Evolutionary conservation across 176 grass and related monocot genomes (phyloP), one percentile per base, ranked within the genome.

Genomic region (Rhynchospora tenuis): DNA sequence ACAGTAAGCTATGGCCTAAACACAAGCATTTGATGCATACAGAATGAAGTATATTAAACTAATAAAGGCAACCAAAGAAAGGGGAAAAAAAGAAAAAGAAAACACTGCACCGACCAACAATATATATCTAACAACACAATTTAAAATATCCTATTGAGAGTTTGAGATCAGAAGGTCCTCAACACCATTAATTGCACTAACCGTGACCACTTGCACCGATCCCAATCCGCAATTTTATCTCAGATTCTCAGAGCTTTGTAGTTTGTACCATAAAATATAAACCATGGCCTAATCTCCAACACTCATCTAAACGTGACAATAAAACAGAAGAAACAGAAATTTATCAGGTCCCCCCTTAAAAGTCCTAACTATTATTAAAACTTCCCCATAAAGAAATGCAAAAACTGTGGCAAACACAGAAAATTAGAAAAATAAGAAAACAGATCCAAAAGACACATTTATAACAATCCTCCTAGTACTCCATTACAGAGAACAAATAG

Each of bases 391-490:
- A n/a, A n/a, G 47, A 47, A 47, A 47, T 54, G 31, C 33, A 52
- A 52, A 76, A 76, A 76, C 14, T 55, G 72, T 55, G 48, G 47
- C 47, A 76, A 55, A 54, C 47, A 76, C 48, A 76, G 46, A 75
- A 76, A n/a, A n/a, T n/a, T n/a, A n/a, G n/a, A n/a, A n/a, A n/a
- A n/a, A n/a, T n/a, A n/a, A 54, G 72, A 19, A 24, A 28, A 76
- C 22, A 54, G 47, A 76, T 54, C 13, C 72, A 76, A 76, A 76
- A 28, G 12, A 50, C 12, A 76, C 28, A 55, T 54, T 76, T 16
- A 76, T 54, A 76, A 55, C 22, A 55, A 54, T 76, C 47, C 67
- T n/a, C 38, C 72, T 76, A 76, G 6, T 51, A 76, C 70, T 73
- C 45, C 70, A 50, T 45, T 76, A 51, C 72, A 55, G 72, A 76